Percentiles rank a stretch among this genome's conserved stretches.
phyloP scores from a whole-genome alignment of 2,329 filamentous ascomycete species.

The Aspergillus sp. region DNA sequence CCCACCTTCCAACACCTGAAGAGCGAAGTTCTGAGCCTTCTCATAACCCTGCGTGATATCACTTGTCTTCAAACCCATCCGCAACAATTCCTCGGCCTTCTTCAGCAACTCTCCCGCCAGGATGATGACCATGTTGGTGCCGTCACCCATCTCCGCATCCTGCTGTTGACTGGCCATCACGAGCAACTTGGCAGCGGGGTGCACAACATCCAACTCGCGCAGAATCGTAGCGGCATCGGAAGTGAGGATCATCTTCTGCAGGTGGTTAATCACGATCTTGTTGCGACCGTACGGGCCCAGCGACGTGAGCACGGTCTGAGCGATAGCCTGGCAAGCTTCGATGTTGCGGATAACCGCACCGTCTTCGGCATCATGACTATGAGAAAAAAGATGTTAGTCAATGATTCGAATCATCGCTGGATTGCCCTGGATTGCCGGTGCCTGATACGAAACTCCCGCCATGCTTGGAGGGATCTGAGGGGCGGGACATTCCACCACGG shows the following conservation, averaged over 20 bases:
- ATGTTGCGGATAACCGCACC: slow-evolving; percentile 98
- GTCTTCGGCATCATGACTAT: slow-evolving; percentile 97
- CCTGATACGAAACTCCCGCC: background rate
- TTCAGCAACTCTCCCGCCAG: slow-evolving; percentile 91
- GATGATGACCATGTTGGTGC: slow-evolving; percentile 95
- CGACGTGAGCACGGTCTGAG: slow-evolving; percentile 94
- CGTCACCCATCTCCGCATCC: slow-evolving; percentile 98
- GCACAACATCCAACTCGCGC: slow-evolving; percentile 95
- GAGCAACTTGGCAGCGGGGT: slow-evolving; percentile 93
- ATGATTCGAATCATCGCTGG: background rate
- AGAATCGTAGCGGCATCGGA: slow-evolving; percentile 97
- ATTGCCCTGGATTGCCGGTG: background rate
- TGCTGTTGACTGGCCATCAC: slow-evolving; percentile 99
- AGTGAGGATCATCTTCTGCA: slow-evolving; percentile 99
- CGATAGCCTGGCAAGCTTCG: slow-evolving; percentile 94
- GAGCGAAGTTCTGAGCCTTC: slow-evolving; percentile 84
- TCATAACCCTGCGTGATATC: slow-evolving; percentile 97
- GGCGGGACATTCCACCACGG: slow-evolving; percentile 20
- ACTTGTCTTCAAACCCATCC: slow-evolving; percentile 97
- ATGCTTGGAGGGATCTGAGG: slow-evolving; percentile 5
- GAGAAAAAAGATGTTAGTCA: slow-evolving; percentile 21
- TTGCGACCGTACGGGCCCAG: slow-evolving; percentile 97
- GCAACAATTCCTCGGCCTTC: slow-evolving; percentile 94
- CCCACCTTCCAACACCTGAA: slow-evolving; percentile 75
- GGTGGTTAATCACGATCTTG: slow-evolving; percentile 99